Conservation (phyloP, 2,329 filamentous ascomycete species). For the Cladosporium halotolerans region DNA sequence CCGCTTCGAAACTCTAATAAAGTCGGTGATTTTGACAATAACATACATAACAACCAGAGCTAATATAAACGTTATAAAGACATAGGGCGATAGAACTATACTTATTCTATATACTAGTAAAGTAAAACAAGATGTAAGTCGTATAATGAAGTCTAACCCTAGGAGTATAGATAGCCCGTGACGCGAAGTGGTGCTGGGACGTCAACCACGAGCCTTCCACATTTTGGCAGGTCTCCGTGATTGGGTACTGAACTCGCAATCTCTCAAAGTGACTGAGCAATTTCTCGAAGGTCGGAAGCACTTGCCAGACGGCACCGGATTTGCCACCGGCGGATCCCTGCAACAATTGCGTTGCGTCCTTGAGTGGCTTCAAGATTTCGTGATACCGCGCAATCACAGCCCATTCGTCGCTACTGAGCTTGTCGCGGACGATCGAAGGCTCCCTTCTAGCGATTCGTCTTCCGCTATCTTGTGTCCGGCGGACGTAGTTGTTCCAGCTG, state of each 20-base stretch:
- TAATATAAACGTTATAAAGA: too few species aligned
- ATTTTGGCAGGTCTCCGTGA: not conserved
- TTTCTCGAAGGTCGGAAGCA: slow-evolving; percentile 1
- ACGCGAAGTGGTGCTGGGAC: slow-evolving; percentile 1
- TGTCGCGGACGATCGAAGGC: not conserved
- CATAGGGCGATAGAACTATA: too few species aligned
- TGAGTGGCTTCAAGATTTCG: slow-evolving; percentile 3
- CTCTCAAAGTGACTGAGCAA: slow-evolving; percentile 3
- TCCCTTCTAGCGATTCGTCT: not conserved
- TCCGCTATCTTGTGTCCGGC: not conserved
- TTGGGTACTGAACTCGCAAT: not conserved
- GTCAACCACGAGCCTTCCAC: slow-evolving; percentile 3
- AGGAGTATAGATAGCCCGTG: too few species aligned
- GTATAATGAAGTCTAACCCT: too few species aligned
- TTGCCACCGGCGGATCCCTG: not conserved
- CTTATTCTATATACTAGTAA: too few species aligned
- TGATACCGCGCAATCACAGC: slow-evolving; percentile 1
- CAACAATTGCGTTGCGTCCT: not conserved
- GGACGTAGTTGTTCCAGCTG: slow-evolving; percentile 2
- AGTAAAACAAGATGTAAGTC: too few species aligned
- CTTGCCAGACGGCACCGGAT: slow-evolving; percentile 1
- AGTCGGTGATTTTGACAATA: not conserved
- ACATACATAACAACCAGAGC: not conserved
- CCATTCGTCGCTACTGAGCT: slow-evolving; percentile 8
- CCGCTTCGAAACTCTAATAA: not conserved